Base-by-base conservation (phyloP, 352 stramenopile species). In the Pythium plurisporium region DNA sequence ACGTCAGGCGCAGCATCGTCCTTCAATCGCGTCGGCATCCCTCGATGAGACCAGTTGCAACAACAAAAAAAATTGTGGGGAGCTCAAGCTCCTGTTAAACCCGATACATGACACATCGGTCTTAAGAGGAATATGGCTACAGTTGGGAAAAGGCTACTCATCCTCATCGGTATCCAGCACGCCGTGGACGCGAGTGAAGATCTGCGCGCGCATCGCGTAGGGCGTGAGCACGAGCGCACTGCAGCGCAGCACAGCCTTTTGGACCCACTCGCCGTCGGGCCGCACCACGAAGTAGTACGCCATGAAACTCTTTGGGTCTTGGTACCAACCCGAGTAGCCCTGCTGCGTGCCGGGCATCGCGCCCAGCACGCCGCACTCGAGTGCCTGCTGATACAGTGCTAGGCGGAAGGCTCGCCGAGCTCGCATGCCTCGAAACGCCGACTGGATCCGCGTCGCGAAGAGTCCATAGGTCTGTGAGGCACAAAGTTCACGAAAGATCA, bases 201-300 rank as follows among this genome's bases (percentile, higher is more conserved):
- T 74, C 50, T 86, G 69, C 17, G 73, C 44, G 38, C 64, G 70
- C 79, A 92, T 89, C 20, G 89, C 59, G 60, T 86, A 87, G 7
- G 53, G 64, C 26, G 78, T 86, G 48, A 92, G 72, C 40, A 92
- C 76, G 15, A 87, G 59, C 9, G 62, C 61, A 17, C 57, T 72
- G 60, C 79, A 92, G 23, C 70, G 74, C 52, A 88, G 41, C 53
- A 76, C 67, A 61, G 68, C 56, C 61, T 85, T 84, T 50, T 87
- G 79, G 22, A 72, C 65, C 79, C 82, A 92, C 45, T 87, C 78
- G 55, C 76, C 74, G 40, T 70, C 65, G 2, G 74, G 31, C 7
- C 70, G 53, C 33, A 92, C 72, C 14, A 67, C 62, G 42, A 92
- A 92, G 67, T 88, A 90, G 65, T 92, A 89, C 42, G 82, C 82